phyloP scores from a whole-genome alignment of 164 flowering plant genomes.

The Chimonanthus praecox region DNA sequence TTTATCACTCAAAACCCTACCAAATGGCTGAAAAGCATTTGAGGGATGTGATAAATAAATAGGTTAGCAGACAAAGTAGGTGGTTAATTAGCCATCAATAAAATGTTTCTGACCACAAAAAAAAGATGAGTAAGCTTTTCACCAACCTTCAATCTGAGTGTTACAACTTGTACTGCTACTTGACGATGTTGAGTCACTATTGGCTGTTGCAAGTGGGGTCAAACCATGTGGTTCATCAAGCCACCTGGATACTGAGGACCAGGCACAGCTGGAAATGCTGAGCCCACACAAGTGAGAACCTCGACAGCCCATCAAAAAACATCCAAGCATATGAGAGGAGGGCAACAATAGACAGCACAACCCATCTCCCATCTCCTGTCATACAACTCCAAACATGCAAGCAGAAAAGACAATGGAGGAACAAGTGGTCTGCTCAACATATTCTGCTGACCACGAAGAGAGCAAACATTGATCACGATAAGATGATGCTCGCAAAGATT shows the following conservation, averaged over 20 bases:
- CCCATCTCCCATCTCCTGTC: too few species aligned
- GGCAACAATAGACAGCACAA: too few species aligned
- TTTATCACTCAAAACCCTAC: constrained; percentile 90
- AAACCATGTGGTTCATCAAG: constrained; percentile 59
- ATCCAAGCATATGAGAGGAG: too few species aligned
- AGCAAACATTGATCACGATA: too few species aligned
- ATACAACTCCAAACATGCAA: too few species aligned
- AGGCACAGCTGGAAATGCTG: constrained; percentile 61
- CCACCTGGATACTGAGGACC: constrained; percentile 80
- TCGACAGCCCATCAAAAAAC: too few species aligned
- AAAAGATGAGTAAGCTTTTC: constrained; percentile 4
- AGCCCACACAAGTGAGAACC: constrained; percentile 34
- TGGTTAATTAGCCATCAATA: not conserved
- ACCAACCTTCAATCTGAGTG: constrained; percentile 80
- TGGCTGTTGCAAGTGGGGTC: constrained; percentile 32
- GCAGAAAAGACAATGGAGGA: too few species aligned
- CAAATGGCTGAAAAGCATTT: constrained; percentile 81
- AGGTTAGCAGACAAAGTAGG: constrained; percentile 29
- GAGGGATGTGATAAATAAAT: constrained; percentile 97
- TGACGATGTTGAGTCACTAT: constrained; percentile 46
- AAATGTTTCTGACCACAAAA: not conserved
- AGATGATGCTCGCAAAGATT: too few species aligned
- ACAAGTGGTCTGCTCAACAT: too few species aligned
- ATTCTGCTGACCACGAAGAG: too few species aligned
- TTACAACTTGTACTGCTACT: constrained; percentile 51